Percentiles rank a stretch among this genome's conserved stretches.
Conservation (phyloP, 805 yeast species). For the Lachancea quebecensis region DNA sequence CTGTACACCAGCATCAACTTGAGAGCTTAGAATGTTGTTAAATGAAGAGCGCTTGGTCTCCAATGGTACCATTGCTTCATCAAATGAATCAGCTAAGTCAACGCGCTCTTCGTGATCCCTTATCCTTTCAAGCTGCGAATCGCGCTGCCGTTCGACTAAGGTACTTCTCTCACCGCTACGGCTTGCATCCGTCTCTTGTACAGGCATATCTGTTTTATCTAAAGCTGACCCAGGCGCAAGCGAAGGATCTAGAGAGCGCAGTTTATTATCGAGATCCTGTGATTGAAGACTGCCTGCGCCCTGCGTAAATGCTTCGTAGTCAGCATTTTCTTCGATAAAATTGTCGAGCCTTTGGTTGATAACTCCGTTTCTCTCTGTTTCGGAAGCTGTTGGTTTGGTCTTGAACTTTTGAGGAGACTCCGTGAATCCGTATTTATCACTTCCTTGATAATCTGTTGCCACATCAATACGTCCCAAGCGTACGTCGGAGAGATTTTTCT, state of each 20-base stretch:
- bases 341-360: slow-evolving; percentile 18
- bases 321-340: slow-evolving; percentile 23
- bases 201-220: neutral
- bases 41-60: too few relatives aligned
- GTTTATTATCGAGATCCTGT: neutral
- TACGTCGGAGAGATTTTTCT: neutral
- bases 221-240: neutral
- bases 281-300: slow-evolving; percentile 11
- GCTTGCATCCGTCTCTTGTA: neutral
- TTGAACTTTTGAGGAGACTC: neutral
- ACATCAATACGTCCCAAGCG: too few relatives aligned
- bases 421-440: neutral
- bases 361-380: slow-evolving; percentile 5
- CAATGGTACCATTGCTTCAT: too few relatives aligned
- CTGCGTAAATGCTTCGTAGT: slow-evolving; percentile 25
- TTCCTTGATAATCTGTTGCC: neutral
- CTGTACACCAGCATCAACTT: too few relatives aligned
- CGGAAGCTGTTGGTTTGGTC: neutral
- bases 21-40: too few relatives aligned
- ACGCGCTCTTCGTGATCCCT: too few relatives aligned
- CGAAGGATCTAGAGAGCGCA: slow-evolving; percentile 5
- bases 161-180: neutral
- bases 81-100: too few relatives aligned
- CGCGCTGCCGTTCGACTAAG: neutral
- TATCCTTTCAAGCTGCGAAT: too few relatives aligned